Conservation (phyloP, 805 yeast genomes). For the Spathaspora gorwiae region DNA sequence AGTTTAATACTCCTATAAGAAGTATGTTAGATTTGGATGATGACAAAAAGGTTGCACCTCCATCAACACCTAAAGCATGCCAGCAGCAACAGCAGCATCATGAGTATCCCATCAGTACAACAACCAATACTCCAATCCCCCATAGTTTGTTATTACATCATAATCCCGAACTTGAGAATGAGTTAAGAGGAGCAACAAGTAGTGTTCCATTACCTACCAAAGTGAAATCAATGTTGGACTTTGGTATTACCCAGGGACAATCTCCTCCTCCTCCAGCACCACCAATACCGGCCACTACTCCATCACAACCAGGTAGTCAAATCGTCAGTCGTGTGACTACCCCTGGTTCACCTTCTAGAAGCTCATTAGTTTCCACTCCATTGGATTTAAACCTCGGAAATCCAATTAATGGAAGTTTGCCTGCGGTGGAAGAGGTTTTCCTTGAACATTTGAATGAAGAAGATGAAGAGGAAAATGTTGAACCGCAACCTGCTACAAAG, state of each 20-base stretch:
- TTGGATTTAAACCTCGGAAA: background rate
- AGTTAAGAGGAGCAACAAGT: background rate
- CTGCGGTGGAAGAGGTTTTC: constrained; percentile 9
- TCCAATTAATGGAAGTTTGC: constrained; percentile 3
- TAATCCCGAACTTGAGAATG: background rate
- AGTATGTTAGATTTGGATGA: constrained; percentile 37
- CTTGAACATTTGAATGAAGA: constrained; percentile 2
- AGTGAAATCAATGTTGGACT: constrained; percentile 29
- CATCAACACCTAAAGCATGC: background rate
- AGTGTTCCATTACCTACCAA: constrained; percentile 6
- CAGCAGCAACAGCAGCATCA: background rate
- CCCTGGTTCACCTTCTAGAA: background rate
- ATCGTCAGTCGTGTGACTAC: background rate
- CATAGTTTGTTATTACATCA: background rate
- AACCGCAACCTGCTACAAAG: background rate
- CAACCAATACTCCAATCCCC: background rate
- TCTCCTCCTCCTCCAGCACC: background rate
- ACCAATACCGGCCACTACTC: background rate
- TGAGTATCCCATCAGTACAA: background rate
- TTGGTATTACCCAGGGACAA: constrained; percentile 1
- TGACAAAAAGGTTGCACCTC: background rate
- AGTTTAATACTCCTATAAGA: constrained; percentile 25
- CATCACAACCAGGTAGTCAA: background rate
- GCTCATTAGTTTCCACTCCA: background rate
- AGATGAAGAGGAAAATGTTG: background rate